Conservation (phyloP, 805 yeast genomes). For the Metschnikowia peoriensis region DNA sequence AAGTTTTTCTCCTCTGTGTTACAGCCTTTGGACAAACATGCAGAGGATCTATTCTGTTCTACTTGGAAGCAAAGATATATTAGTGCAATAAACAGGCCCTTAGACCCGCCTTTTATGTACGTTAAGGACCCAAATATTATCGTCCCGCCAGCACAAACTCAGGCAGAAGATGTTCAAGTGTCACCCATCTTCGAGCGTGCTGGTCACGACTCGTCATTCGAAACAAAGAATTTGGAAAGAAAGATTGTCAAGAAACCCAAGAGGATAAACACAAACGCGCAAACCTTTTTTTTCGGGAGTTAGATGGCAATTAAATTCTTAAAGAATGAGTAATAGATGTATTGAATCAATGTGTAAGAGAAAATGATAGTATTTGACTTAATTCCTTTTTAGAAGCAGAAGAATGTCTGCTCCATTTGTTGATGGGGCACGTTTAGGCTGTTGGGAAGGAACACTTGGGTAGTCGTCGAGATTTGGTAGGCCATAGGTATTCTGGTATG, state of each 20-base stretch:
- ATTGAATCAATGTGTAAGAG: not conserved
- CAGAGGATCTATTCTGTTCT: constrained; percentile 5
- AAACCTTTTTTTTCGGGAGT: constrained; percentile 6
- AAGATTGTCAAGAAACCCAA: constrained; percentile 2
- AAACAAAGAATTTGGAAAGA: not conserved
- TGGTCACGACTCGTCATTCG: constrained; percentile 1
- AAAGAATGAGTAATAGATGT: not conserved
- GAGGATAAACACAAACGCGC: constrained; percentile 12
- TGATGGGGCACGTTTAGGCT: constrained; percentile 6
- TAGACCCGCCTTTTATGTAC: constrained; percentile 15
- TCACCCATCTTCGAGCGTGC: constrained; percentile 5
- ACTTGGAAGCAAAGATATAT: constrained; percentile 18
- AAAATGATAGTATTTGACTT: not conserved
- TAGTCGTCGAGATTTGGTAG: constrained; percentile 6
- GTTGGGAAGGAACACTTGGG: constrained; percentile 6
- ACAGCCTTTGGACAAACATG: not conserved
- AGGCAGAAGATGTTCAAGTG: not conserved
- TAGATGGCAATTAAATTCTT: not conserved
- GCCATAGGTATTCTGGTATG: constrained; percentile 17
- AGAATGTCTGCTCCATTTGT: constrained; percentile 15
- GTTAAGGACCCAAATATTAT: constrained; percentile 9
- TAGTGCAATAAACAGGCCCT: constrained; percentile 8
- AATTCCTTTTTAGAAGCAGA: constrained; percentile 19
- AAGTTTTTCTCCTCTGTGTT: constrained; percentile 16
- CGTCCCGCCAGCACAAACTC: constrained; percentile 1